Conservation (phyloP, 257 asterid species). For the Nicotiana tomentosiformis region DNA sequence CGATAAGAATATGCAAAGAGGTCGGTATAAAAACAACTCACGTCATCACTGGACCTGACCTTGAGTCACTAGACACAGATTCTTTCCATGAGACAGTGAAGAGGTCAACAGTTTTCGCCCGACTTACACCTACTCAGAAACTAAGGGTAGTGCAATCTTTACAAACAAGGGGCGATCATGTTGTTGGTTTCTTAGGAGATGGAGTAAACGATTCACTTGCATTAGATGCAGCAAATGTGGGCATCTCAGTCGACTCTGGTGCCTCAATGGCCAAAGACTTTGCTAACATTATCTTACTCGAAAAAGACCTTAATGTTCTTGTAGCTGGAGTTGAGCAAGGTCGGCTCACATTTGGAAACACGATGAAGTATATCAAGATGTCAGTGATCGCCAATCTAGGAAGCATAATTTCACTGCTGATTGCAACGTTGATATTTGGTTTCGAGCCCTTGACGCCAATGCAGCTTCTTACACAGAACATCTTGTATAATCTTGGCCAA, state of each 20-base stretch:
- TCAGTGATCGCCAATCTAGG: conserved; percentile 22
- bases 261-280: conserved; percentile 15
- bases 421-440: background rate
- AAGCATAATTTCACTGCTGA: conserved; percentile 14
- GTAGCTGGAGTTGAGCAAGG: conserved; percentile 22
- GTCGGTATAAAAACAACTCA: conserved; percentile 19
- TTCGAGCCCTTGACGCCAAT: conserved; percentile 17
- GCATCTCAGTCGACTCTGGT: conserved; percentile 22
- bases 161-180: conserved; percentile 12
- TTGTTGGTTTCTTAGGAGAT: conserved; percentile 19
- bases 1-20: conserved; percentile 23
- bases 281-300: conserved; percentile 19
- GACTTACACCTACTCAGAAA: conserved; percentile 21
- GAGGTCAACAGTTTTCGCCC: conserved; percentile 20
- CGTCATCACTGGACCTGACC: conserved; percentile 18
- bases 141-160: conserved; percentile 16
- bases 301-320: conserved; percentile 22
- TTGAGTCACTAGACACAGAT: conserved; percentile 20
- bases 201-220: conserved; percentile 23
- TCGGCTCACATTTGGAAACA: conserved; percentile 21
- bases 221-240: conserved; percentile 24
- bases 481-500: conserved; percentile 17
- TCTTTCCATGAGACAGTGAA: conserved; percentile 19
- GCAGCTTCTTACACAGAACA: conserved; percentile 18
- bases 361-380: conserved; percentile 20